Conservation (phyloP, 176 grass and related monocot species). For the Cymbopogon citratus region DNA sequence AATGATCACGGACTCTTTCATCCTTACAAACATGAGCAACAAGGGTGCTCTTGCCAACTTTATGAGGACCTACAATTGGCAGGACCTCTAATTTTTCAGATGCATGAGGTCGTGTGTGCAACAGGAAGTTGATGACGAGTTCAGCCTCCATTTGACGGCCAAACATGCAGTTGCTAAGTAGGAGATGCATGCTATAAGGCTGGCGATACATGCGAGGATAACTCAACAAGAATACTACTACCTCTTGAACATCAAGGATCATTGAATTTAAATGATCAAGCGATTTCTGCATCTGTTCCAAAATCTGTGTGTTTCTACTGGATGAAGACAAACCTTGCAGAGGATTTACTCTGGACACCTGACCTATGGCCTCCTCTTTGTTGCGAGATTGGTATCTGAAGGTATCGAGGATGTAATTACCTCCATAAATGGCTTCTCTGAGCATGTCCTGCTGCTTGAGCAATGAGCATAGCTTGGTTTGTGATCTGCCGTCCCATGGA, state of each 20-base stretch:
- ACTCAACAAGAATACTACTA: neutral
- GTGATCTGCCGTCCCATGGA: no score
- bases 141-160: neutral
- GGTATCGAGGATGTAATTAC: no score
- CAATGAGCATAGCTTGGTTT: no score
- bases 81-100: neutral
- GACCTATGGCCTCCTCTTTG: no score
- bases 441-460: no score
- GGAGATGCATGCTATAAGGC: neutral
- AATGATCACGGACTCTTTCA: constrained; percentile 6
- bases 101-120: neutral
- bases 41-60: constrained; percentile 20
- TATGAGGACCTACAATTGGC: neutral
- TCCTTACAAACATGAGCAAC: constrained; percentile 2
- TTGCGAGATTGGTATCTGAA: no score
- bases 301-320: neutral
- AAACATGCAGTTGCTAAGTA: neutral
- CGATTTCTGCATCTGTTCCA: neutral
- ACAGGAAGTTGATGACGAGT: neutral
- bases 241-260: neutral
- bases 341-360: no score
- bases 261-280: neutral
- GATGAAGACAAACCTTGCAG: no score
- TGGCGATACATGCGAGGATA: neutral
- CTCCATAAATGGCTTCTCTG: no score